Conservation (phyloP, 2,329 filamentous ascomycete species). For the Cercospora sp. region DNA sequence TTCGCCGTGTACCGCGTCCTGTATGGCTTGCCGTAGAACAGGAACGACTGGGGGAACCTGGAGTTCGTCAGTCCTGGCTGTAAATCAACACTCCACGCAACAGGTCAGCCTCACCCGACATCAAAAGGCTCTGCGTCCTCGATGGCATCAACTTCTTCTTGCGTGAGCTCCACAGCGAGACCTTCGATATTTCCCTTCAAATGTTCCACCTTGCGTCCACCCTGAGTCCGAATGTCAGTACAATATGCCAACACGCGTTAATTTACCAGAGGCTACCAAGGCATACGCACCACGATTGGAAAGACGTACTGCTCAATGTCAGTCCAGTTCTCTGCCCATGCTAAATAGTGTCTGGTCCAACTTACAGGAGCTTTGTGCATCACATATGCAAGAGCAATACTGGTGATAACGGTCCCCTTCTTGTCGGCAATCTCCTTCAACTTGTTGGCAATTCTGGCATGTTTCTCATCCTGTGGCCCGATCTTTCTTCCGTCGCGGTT, state of each 20-base stretch:
- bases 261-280: too few relatives aligned
- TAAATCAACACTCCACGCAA: too few relatives aligned
- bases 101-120: slow-evolving; percentile 31
- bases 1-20: slow-evolving; percentile 21
- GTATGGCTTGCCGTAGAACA: slow-evolving; percentile 27
- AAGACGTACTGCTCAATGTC: slow-evolving; percentile 51
- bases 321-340: neutral
- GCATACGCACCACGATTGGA: slow-evolving; percentile 59
- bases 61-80: neutral
- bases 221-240: too few relatives aligned
- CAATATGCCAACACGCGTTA: too few relatives aligned
- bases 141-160: slow-evolving; percentile 66
- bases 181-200: slow-evolving; percentile 70
- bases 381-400: slow-evolving; percentile 52
- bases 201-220: slow-evolving; percentile 68
- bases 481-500: slow-evolving; percentile 41
- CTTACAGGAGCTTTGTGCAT: slow-evolving; percentile 27
- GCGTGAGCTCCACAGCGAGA: slow-evolving; percentile 59
- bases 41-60: slow-evolving; percentile 24
- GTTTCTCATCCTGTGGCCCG: slow-evolving; percentile 41
- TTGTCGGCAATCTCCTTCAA: slow-evolving; percentile 61
- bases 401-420: slow-evolving; percentile 57
- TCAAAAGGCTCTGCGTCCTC: slow-evolving; percentile 64
- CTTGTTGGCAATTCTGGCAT: slow-evolving; percentile 55
- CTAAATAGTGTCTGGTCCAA: neutral